phyloP scores from a whole-genome alignment of 768 basidiomycete species.

The Neoboletus brunneissimus region DNA sequence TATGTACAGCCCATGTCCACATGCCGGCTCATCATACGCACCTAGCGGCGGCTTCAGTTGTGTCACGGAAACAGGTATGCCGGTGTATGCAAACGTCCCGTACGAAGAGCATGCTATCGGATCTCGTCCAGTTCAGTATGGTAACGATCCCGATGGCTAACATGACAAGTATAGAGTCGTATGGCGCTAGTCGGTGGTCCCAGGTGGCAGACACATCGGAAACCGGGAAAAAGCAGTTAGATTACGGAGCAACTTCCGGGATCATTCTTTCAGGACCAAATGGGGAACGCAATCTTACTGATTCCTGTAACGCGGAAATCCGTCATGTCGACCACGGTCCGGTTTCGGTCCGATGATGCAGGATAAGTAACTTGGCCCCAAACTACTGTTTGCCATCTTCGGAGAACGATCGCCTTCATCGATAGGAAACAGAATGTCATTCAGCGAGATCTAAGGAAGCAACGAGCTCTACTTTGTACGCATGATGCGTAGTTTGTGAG shows the following conservation, averaged over 20 bases:
- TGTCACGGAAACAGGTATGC: not conserved
- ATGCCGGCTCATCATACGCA: not conserved
- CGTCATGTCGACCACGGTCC: not conserved
- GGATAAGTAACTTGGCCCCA: not conserved
- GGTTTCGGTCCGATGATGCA: not conserved
- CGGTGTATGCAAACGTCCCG: not conserved
- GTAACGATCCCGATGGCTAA: not conserved
- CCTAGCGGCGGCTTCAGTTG: not conserved
- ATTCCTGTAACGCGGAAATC: not conserved
- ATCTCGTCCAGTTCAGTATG: not conserved
- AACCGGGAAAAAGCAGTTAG: not conserved
- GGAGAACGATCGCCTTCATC: not conserved
- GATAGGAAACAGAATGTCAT: not conserved
- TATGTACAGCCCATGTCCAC: not conserved
- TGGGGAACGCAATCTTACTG: not conserved
- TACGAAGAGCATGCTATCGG: not conserved
- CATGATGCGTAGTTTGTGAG: conserved; percentile 74
- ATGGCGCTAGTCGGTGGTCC: not conserved
- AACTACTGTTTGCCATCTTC: not conserved
- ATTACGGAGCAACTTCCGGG: not conserved
- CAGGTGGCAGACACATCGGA: not conserved
- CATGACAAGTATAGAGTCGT: not conserved
- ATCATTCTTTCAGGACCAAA: not conserved
- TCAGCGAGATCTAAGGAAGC: conserved; percentile 4
- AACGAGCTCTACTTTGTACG: conserved; percentile 80